A percentile compares a stretch with the other conserved stretches of the same genome.
These are phyloP conservation scores for Carex parvula DNA, from an alignment of 176 grass and related monocot genomes.

Conservation along the genomic window DNA sequence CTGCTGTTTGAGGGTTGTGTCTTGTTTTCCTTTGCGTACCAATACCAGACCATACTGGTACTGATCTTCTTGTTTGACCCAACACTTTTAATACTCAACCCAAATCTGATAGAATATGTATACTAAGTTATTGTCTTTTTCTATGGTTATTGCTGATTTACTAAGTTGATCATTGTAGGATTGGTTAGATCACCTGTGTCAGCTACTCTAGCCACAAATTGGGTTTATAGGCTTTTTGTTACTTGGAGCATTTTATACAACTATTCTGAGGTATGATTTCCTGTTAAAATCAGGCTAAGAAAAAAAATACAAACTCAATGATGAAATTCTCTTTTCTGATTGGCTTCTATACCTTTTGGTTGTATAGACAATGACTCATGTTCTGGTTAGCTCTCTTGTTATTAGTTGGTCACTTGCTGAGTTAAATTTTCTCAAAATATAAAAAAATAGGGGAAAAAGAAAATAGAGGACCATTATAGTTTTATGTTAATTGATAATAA, in stretches of 20 bases:
- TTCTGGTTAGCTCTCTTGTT: conserved; percentile 70
- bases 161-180: conserved; percentile 11
- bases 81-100: too few relatives aligned
- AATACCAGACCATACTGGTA: too few relatives aligned
- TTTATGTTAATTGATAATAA: background rate
- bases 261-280: conserved; percentile 40
- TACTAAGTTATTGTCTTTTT: background rate
- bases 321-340: background rate
- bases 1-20: too few relatives aligned
- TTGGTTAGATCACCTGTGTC: conserved; percentile 47
- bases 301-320: background rate
- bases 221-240: conserved; percentile 38
- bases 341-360: background rate
- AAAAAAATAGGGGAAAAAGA: background rate
- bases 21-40: too few relatives aligned
- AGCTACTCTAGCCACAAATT: conserved; percentile 30
- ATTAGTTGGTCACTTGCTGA: conserved; percentile 96
- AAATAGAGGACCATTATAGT: background rate
- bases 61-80: too few relatives aligned
- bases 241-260: conserved; percentile 46
- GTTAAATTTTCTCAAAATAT: conserved; percentile 28
- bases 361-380: conserved; percentile 49
- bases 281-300: background rate
- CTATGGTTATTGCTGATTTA: background rate
- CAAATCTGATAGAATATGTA: too few relatives aligned